Conservation (phyloP, 257 asterid species). For the Primulina huaijiensis region DNA sequence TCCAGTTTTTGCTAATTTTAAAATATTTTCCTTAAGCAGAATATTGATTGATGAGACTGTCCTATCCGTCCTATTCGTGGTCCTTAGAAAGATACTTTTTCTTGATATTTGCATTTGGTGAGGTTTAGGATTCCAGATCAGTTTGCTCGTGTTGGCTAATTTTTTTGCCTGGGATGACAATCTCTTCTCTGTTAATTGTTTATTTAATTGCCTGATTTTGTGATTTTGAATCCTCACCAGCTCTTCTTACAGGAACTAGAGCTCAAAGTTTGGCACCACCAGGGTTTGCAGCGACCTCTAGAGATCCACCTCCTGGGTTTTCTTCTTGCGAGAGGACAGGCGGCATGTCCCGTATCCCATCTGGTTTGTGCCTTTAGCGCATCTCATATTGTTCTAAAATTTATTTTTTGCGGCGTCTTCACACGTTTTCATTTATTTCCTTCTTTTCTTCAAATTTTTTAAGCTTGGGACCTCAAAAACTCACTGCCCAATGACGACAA, state of each 20-base stretch:
- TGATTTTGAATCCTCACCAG: conserved; percentile 6
- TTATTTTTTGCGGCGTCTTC: neutral
- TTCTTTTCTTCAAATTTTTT: neutral
- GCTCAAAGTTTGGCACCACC: conserved; percentile 75
- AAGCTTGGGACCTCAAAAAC: neutral
- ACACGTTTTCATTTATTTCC: neutral
- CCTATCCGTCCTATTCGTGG: neutral
- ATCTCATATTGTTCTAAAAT: neutral
- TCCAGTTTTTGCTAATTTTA: too few species aligned
- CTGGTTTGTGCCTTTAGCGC: conserved; percentile 41
- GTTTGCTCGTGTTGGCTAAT: neutral
- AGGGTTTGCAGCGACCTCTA: conserved; percentile 63
- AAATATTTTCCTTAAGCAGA: neutral
- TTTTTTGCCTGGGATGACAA: neutral
- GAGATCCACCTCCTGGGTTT: conserved; percentile 89
- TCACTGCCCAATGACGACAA: neutral
- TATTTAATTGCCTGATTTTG: conserved; percentile 6
- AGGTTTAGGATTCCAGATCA: neutral
- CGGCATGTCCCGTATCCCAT: conserved; percentile 39
- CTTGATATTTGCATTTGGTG: neutral
- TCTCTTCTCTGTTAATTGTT: neutral
- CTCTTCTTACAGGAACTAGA: conserved; percentile 50
- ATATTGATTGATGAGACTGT: neutral
- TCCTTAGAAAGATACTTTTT: neutral
- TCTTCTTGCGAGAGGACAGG: conserved; percentile 49